These are phyloP conservation scores for Geotrichum phurueaensis DNA, from an alignment of 1,139 yeast species.

Conservation along the genomic window DNA sequence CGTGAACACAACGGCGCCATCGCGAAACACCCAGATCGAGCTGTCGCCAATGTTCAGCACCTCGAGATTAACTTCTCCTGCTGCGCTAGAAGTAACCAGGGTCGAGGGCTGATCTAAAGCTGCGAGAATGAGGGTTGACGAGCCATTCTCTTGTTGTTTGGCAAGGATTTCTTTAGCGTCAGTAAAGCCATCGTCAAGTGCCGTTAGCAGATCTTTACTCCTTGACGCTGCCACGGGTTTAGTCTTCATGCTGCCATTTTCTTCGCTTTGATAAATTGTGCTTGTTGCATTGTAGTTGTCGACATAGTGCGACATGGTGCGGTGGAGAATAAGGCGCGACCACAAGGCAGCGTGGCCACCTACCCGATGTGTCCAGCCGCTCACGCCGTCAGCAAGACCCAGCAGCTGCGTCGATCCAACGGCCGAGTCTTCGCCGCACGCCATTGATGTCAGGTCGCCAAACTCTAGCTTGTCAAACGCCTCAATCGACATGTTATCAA, in stretches of 20 bases:
- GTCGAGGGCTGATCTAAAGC: constrained; percentile 42
- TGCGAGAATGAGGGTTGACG: constrained; percentile 48
- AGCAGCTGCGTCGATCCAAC: constrained; percentile 50
- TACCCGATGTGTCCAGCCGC: constrained; percentile 51
- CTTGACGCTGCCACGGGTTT: neutral
- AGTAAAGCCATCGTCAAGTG: constrained; percentile 47
- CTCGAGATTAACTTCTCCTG: constrained; percentile 28
- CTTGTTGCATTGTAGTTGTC: constrained; percentile 4
- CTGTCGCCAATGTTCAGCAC: constrained; percentile 55
- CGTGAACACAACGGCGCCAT: constrained; percentile 43
- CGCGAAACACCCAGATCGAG: constrained; percentile 45
- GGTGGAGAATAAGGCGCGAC: constrained; percentile 47
- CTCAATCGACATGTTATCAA: constrained; percentile 9
- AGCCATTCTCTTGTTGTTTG: constrained; percentile 46
- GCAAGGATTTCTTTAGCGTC: constrained; percentile 54
- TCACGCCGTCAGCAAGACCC: constrained; percentile 58
- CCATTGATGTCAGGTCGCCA: constrained; percentile 15
- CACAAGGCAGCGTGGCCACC: constrained; percentile 47
- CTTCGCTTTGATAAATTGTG: neutral
- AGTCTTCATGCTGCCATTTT: neutral
- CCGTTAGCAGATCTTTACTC: constrained; percentile 26
- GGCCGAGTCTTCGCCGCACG: constrained; percentile 54
- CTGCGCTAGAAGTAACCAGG: neutral
- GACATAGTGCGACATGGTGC: constrained; percentile 37
- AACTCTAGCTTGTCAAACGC: constrained; percentile 17